phyloP scores from a whole-genome alignment of 805 yeast genomes.

The Yamadazyma laniorum region DNA sequence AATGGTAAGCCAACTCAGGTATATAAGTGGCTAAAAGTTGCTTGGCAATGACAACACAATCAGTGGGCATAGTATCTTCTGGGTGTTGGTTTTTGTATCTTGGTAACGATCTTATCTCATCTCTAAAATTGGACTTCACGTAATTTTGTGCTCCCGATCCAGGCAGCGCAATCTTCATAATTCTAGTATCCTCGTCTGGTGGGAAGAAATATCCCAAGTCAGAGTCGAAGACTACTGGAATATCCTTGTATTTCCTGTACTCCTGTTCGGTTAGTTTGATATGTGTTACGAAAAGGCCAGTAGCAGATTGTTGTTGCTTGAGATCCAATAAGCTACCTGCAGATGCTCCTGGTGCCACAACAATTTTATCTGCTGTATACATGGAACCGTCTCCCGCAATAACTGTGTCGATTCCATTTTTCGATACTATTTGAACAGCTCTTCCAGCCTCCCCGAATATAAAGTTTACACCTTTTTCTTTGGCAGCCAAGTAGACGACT shows the following conservation, averaged over 20 bases:
- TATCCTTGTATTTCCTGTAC: constrained; percentile 28
- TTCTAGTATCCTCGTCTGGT: constrained; percentile 37
- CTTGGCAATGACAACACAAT: constrained; percentile 25
- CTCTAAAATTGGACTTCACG: constrained; percentile 12
- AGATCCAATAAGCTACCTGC: constrained; percentile 31
- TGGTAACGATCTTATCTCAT: constrained; percentile 30
- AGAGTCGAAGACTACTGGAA: constrained; percentile 44
- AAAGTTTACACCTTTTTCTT: constrained; percentile 13
- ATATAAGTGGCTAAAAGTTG: constrained; percentile 27
- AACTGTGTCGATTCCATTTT: constrained; percentile 18
- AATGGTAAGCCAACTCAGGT: constrained; percentile 39
- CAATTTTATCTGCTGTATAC: constrained; percentile 31
- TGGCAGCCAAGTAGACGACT: constrained; percentile 22
- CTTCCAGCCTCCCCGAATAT: constrained; percentile 15
- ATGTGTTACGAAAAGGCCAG: constrained; percentile 38
- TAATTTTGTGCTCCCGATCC: constrained; percentile 25
- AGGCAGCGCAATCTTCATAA: constrained; percentile 37
- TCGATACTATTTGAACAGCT: constrained; percentile 7
- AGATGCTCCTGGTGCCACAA: constrained; percentile 38
- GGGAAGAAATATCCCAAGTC: constrained; percentile 48
- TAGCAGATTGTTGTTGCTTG: constrained; percentile 30
- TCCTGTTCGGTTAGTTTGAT: constrained; percentile 35
- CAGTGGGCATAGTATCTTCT: constrained; percentile 32
- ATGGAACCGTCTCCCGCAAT: constrained; percentile 22
- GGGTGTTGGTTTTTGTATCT: constrained; percentile 26